Conservation (phyloP, 176 grass and related monocot species). For the Zoysia pacifica region DNA sequence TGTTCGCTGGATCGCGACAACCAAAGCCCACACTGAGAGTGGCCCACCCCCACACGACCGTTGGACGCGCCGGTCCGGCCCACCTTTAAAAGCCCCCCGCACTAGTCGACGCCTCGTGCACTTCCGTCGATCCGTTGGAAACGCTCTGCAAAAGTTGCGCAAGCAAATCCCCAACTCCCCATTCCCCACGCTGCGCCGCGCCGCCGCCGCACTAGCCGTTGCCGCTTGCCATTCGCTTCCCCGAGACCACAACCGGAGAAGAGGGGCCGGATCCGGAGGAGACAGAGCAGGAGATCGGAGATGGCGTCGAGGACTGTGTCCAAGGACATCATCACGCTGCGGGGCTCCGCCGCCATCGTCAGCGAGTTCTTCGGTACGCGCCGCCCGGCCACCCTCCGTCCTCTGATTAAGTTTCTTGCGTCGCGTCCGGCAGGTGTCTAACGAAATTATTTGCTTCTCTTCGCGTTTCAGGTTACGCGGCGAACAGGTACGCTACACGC, state of each 20-base stretch:
- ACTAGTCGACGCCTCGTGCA: not conserved
- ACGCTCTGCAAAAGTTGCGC: constrained; percentile 1
- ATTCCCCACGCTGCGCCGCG: not conserved
- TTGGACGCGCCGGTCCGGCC: constrained; percentile 44
- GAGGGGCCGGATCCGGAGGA: not conserved
- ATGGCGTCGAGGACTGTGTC: constrained; percentile 89
- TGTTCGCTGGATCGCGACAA: constrained; percentile 7
- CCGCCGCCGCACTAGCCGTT: constrained; percentile 43
- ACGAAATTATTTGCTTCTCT: constrained; percentile 19
- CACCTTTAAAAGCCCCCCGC: constrained; percentile 36
- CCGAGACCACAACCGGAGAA: not conserved
- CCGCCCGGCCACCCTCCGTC: not conserved
- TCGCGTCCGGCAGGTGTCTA: constrained; percentile 20
- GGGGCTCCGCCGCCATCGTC: constrained; percentile 93
- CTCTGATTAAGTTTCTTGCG: not conserved
- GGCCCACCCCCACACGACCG: constrained; percentile 49
- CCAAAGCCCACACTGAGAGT: constrained; percentile 4
- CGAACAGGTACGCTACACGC: constrained; percentile 64
- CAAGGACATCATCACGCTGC: constrained; percentile 99
- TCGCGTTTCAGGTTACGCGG: constrained; percentile 81
- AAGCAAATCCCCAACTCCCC: constrained; percentile 16
- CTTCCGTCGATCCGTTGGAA: constrained; percentile 35
- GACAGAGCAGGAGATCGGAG: not conserved
- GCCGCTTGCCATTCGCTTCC: not conserved
- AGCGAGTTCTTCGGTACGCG: constrained; percentile 93